Conservation (phyloP, 805 yeast species). For the Cyberlindnera suaveolens region DNA sequence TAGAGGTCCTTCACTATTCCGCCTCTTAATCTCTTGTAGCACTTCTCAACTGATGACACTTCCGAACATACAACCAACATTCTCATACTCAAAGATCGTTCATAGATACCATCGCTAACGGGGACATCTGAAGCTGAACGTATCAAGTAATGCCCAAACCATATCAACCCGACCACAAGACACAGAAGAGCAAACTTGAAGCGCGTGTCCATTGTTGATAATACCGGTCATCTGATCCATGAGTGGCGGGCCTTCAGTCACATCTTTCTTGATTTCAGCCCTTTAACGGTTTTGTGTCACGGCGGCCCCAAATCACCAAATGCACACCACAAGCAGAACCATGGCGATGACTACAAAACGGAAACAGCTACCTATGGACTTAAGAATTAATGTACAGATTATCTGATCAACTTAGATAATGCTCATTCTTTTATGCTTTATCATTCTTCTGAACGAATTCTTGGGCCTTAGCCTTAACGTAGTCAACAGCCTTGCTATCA, state of each 20-base stretch:
- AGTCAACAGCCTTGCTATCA: slow-evolving; percentile 66
- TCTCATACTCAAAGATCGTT: slow-evolving; percentile 5
- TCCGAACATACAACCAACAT: slow-evolving; percentile 9
- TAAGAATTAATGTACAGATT: neutral
- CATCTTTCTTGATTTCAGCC: neutral
- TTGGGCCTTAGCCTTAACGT: slow-evolving; percentile 86
- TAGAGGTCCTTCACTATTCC: slow-evolving; percentile 6
- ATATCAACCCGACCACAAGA: neutral
- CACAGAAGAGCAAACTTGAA: neutral
- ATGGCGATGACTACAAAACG: too few relatives aligned
- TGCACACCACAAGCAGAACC: neutral
- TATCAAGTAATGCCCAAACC: neutral
- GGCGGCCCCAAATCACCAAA: neutral
- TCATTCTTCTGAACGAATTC: slow-evolving; percentile 50
- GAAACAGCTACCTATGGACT: too few relatives aligned
- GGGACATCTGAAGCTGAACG: neutral
- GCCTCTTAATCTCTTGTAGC: slow-evolving; percentile 8
- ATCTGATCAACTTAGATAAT: neutral
- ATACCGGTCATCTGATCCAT: neutral
- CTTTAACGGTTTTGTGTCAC: neutral
- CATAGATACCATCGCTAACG: neutral
- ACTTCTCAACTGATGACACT: slow-evolving; percentile 4
- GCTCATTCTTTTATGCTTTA: neutral
- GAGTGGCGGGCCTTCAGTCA: too few relatives aligned
- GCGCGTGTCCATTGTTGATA: neutral